A percentile compares a stretch with the other conserved stretches of the same genome.
These are phyloP conservation scores for Mortierella sp. DNA, from an alignment of 371 early-diverging fungal genomes.

Conservation along the genomic window DNA sequence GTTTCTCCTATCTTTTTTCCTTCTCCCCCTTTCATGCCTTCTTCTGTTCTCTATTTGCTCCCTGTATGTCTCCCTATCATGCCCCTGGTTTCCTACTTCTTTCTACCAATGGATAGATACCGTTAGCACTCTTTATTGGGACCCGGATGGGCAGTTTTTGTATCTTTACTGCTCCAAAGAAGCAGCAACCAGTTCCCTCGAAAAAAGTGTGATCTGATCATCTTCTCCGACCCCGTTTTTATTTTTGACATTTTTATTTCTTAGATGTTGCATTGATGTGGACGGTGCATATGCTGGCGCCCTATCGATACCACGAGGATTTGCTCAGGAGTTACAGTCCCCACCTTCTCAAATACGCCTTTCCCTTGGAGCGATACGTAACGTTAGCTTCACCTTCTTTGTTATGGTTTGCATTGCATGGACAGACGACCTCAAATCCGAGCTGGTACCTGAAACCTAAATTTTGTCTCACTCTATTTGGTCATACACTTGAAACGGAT, in stretches of 20 bases:
- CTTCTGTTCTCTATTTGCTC: not conserved
- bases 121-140: not conserved
- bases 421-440: not conserved
- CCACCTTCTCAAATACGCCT: constrained; percentile 47
- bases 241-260: not conserved
- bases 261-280: constrained; percentile 61
- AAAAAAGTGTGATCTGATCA: not conserved
- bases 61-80: too few relatives aligned
- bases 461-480: not conserved
- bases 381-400: too few relatives aligned
- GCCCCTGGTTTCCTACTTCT: not conserved
- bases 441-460: constrained; percentile 1
- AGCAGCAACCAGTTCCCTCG: too few relatives aligned
- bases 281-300: constrained; percentile 61
- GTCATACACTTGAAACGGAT: constrained; percentile 8
- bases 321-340: constrained; percentile 45
- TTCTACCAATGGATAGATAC: not conserved
- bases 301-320: constrained; percentile 62
- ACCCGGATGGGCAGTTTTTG: not conserved
- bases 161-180: not conserved
- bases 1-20: not conserved
- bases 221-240: not conserved
- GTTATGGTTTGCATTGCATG: not conserved
- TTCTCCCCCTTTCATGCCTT: not conserved
- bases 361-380: constrained; percentile 54